Base-by-base conservation (phyloP, 805 yeast species). In the Wickerhamomyces ciferrii region DNA sequence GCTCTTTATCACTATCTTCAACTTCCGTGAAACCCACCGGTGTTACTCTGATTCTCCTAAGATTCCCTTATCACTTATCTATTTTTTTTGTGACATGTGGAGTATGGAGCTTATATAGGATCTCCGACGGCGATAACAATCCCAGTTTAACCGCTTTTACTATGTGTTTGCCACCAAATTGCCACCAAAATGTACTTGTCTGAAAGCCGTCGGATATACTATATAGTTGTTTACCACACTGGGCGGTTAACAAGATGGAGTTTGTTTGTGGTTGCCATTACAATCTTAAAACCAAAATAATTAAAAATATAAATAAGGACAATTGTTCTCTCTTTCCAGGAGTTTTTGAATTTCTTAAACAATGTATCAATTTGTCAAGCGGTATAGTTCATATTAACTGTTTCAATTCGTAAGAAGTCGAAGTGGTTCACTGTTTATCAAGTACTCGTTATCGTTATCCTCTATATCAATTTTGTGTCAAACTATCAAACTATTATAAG, bases 51-150 rank as follows among this genome's bases (percentile, higher is more conserved):
- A 8, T 25, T n/a, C 19, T 13, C 8, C 34, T 32, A 32, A 5
- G 5, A 4, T 27, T 27, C 31, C 31, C 14, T 27, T 27, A 27
- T 27, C 31, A 27, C 14, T 27, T 27, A 27, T 32, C 19, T 18
- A 31, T 35, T 18, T 34, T 4, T 34, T 20, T 20, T 20, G 23
- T 18, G 39, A 20, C 20, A 20, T 35, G 18, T n/a, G 36, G 31
- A 27, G 31, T 14, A 27, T n/a, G n/a, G n/a, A n/a, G n/a, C n/a
- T n/a, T n/a, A n/a, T n/a, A n/a, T n/a, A n/a, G 14, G 31, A 48
- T 27, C 42, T 36, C 51, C 51, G 37, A 34, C 51, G 51, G 51
- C 37, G 47, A 36, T 45, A 23, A 5, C n/a, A 36, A 20, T 21
- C 17, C 44, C 15, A 35, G 18, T 17, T 10, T 8, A 36, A 23